Conservation (phyloP, 2,329 filamentous ascomycete genomes). For the Venturia oleaginea region DNA sequence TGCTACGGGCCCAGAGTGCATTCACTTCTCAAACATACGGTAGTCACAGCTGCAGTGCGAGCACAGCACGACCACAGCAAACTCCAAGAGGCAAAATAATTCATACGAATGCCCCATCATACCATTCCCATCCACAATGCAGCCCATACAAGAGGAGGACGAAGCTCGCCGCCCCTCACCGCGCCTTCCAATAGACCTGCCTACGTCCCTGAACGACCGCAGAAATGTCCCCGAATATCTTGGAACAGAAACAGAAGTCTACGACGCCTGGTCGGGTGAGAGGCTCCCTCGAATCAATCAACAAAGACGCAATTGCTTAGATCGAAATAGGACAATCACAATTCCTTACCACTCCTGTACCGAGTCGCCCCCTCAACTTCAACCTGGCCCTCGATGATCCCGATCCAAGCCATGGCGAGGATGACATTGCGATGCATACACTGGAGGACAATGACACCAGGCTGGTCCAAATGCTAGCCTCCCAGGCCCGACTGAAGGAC, state of each 20-base stretch:
- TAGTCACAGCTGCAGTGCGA: neutral
- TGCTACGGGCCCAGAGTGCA: no score
- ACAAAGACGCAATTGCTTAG: conserved; percentile 13
- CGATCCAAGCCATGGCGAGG: conserved; percentile 1
- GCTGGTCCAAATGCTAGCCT: conserved; percentile 91
- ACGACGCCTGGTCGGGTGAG: conserved; percentile 95
- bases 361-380: conserved; percentile 77
- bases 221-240: conserved; percentile 56
- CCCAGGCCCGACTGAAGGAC: conserved; percentile 78
- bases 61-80: neutral
- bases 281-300: conserved; percentile 16
- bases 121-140: neutral
- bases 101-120: neutral
- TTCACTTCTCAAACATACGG: neutral
- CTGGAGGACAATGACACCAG: conserved; percentile 73
- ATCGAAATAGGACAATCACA: conserved; percentile 71
- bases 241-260: conserved; percentile 84
- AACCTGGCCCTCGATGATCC: conserved; percentile 61
- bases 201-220: conserved; percentile 84
- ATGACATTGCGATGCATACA: conserved; percentile 44
- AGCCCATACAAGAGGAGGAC: neutral
- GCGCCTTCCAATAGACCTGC: conserved; percentile 71
- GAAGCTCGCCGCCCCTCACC: conserved; percentile 1
- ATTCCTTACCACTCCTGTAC: conserved; percentile 78
- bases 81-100: neutral